Base-by-base conservation (phyloP, 2,329 filamentous ascomycete genomes). In the Juglanconis oblonga region DNA sequence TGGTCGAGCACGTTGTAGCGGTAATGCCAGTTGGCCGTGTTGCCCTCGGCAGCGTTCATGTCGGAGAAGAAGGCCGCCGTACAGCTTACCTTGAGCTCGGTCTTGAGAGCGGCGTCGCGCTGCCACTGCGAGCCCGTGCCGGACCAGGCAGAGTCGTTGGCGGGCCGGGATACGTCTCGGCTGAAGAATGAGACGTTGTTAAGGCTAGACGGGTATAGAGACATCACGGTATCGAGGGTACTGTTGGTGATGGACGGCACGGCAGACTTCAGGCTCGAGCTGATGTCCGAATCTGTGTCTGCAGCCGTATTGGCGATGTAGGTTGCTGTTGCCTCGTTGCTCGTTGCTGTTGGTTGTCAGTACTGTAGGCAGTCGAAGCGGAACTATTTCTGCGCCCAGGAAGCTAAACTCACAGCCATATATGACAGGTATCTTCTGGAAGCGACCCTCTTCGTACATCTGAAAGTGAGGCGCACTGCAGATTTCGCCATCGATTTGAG, bases 1-100 rank as follows among this genome's bases (percentile, higher is more conserved):
- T 58, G 24, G 56, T 58, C 56, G 32, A 53, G 33, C 7, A 58
- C 47, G 56, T 58, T 54, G 56, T 58, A 58, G 24, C 56, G 32
- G 14, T 58, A 58, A 13, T 51, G 40, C 24, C 52, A 58, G 42
- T 53, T 52, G 5, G 29, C 32, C 1, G 42, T 5, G 49, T 58
- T 51, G 0, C 56, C 56, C 1, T 32, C 42, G 13, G 49, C 52
- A 4, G 56, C 35, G 42, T 53, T 40, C 50, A 58, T 58, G 50
- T 58, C 56, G 35, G 31, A 47, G 9, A 53, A 33, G 29, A 58
- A 58, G 42, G 50, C 49, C 24, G 56, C n/a, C 3, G 47, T 24
- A 50, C 56, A 58, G 50, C 45, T 51, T 5, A 38, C 40, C 3
- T 58, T 58, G 1, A 58, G 56, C 50, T 58, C 56, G 2, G 56